phyloP scores from a whole-genome alignment of 768 basidiomycete genomes.

The Basidioascus undulatus region DNA sequence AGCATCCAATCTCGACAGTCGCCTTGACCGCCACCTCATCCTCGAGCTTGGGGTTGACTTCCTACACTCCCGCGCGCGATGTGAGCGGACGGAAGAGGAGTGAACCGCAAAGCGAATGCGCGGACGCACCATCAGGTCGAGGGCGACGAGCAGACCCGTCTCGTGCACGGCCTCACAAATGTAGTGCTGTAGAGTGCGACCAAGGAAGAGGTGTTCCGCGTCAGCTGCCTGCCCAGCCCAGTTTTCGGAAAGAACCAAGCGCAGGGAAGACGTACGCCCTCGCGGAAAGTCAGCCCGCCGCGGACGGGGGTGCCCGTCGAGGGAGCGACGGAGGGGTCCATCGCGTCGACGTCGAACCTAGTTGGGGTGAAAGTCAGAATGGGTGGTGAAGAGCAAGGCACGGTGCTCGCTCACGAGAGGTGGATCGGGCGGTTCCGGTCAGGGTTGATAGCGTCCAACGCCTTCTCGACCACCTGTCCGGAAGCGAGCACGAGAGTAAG shows the following conservation, averaged over 20 bases:
- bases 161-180: constrained; percentile 81
- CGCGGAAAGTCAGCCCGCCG: constrained; percentile 84
- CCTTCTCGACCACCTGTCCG: constrained; percentile 87
- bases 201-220: no score
- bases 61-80: constrained; percentile 23
- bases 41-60: constrained; percentile 84
- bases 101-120: background rate
- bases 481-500: constrained; percentile 75
- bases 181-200: constrained; percentile 30
- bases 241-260: no score
- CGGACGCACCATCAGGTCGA: constrained; percentile 72
- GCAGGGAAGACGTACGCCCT: constrained; percentile 27
- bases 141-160: constrained; percentile 70
- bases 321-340: constrained; percentile 82
- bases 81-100: background rate
- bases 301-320: constrained; percentile 83
- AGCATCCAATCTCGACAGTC: constrained; percentile 78
- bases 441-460: constrained; percentile 79
- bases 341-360: constrained; percentile 6
- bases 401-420: constrained; percentile 80
- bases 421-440: constrained; percentile 65
- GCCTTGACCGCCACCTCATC: constrained; percentile 49
- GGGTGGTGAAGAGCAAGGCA: constrained; percentile 29
- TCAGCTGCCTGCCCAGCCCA: no score
- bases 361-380: background rate